Conservation (phyloP, 2,329 filamentous ascomycete genomes). For the Talaromyces sp. region DNA sequence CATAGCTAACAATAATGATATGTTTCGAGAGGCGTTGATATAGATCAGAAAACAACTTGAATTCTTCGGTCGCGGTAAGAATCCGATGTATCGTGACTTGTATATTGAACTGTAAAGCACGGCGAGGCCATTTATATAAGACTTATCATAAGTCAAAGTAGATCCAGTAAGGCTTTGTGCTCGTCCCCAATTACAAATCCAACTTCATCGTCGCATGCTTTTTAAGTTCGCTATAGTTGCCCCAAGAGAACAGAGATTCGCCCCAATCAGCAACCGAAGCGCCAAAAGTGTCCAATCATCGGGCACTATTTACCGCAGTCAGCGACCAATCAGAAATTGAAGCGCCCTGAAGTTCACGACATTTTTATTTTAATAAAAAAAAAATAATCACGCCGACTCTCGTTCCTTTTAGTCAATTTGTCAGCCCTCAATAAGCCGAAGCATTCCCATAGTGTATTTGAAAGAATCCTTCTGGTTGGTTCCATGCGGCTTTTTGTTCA, state of each 20-base stretch:
- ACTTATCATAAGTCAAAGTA: background rate
- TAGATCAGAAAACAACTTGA: background rate
- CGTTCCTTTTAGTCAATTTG: background rate
- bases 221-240: background rate
- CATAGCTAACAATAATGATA: constrained; percentile 1
- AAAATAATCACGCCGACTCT: background rate
- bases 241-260: background rate
- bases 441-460: background rate
- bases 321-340: background rate
- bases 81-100: background rate
- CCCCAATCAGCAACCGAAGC: background rate
- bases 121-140: background rate
- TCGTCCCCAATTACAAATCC: background rate
- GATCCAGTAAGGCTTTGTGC: background rate
- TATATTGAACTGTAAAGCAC: background rate
- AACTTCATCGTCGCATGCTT: background rate
- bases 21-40: background rate
- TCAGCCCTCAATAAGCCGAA: background rate
- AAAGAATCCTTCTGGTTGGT: too few relatives aligned
- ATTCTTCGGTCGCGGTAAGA: background rate
- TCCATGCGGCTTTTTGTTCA: too few relatives aligned
- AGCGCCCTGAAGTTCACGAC: background rate
- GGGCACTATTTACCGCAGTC: background rate
- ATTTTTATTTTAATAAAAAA: background rate
- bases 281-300: background rate